These are phyloP conservation scores for Phaseolus coccineus DNA, from an alignment of 331 rosid genomes.

Conservation along the genomic window DNA sequence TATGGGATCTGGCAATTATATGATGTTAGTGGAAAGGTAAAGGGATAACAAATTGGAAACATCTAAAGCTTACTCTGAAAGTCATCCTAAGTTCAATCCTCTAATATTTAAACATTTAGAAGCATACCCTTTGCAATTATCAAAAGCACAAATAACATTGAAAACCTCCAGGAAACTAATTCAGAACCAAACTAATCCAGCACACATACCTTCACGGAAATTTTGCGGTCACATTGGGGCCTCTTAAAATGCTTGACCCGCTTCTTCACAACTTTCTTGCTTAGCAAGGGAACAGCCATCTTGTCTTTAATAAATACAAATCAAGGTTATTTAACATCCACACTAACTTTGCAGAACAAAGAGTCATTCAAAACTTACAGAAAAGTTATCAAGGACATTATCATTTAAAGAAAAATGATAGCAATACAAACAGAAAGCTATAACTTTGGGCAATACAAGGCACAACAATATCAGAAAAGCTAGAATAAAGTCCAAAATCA, in stretches of 20 bases:
- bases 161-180: background rate
- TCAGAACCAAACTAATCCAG: background rate
- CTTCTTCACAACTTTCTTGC: slow-evolving; percentile 77
- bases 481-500: background rate
- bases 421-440: background rate
- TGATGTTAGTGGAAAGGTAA: background rate
- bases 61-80: background rate
- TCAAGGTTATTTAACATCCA: background rate
- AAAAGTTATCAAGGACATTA: background rate
- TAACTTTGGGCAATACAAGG: background rate
- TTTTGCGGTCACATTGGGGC: slow-evolving; percentile 81
- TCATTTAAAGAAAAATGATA: background rate
- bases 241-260: slow-evolving; percentile 77
- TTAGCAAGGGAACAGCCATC: slow-evolving; percentile 78
- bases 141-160: background rate
- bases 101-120: background rate
- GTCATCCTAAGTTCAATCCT: background rate
- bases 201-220: slow-evolving; percentile 67
- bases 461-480: background rate
- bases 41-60: background rate
- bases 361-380: slow-evolving; percentile 2
- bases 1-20: background rate
- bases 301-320: slow-evolving; percentile 29
- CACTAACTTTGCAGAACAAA: background rate
- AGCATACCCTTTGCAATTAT: background rate